These are phyloP conservation scores for Ziziphus jujuba DNA, from an alignment of 306 rosid species.

Conservation along the genomic window DNA sequence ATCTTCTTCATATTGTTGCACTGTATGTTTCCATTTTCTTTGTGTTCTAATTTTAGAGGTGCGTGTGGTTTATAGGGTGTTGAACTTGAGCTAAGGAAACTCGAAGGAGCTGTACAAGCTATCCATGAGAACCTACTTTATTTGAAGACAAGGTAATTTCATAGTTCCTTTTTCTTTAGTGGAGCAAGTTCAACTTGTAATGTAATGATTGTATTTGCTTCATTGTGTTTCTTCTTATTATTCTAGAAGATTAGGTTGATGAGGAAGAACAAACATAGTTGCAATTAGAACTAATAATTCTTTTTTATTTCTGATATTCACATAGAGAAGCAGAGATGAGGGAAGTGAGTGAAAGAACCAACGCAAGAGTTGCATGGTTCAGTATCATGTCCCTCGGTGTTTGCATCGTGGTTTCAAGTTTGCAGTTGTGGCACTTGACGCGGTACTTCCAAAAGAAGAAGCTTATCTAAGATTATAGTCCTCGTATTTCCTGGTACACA, in stretches of 20 bases:
- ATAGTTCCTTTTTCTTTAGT: background rate
- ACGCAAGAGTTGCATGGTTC: slow-evolving; percentile 70
- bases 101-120: slow-evolving; percentile 84
- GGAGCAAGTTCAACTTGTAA: too few relatives aligned
- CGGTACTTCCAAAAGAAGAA: slow-evolving; percentile 76
- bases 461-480: slow-evolving; percentile 48
- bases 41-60: background rate
- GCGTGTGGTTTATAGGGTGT: slow-evolving; percentile 56
- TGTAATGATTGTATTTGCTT: too few relatives aligned
- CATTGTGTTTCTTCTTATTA: too few relatives aligned
- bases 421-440: slow-evolving; percentile 80
- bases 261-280: background rate
- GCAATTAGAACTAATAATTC: background rate
- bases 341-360: slow-evolving; percentile 67
- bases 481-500: slow-evolving; percentile 19
- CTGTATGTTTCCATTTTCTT: background rate
- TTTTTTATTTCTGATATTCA: slow-evolving; percentile 19
- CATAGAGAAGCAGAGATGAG: slow-evolving; percentile 81
- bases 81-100: slow-evolving; percentile 87
- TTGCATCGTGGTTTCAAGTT: slow-evolving; percentile 62
- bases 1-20: background rate
- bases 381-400: slow-evolving; percentile 65
- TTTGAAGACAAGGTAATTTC: slow-evolving; percentile 67
- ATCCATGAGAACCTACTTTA: slow-evolving; percentile 73
- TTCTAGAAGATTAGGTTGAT: too few relatives aligned